Evolutionary conservation across 2,329 filamentous ascomycete genomes (phyloP).

Genomic region (Cercospora citrullina): DNA sequence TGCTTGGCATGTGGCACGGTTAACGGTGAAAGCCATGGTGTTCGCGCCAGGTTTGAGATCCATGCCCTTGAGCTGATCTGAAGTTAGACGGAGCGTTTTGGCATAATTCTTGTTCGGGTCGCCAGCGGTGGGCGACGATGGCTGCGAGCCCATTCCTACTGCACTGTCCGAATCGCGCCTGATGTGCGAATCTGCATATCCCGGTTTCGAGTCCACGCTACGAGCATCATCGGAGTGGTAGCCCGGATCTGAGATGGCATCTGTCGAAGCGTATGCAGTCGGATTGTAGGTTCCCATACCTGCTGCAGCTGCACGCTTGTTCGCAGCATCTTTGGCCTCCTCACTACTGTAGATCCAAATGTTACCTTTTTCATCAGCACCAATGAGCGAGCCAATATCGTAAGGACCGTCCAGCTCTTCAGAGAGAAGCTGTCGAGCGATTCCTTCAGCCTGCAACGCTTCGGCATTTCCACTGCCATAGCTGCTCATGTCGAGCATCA

Average conservation of each 20-base stretch:
- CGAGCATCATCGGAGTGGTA: slow-evolving; percentile 85
- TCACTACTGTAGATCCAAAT: slow-evolving; percentile 99
- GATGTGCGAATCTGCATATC: slow-evolving; percentile 52
- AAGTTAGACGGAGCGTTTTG: slow-evolving; percentile 92
- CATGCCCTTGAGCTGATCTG: slow-evolving; percentile 87
- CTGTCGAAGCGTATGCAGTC: slow-evolving; percentile 60
- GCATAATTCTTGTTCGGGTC: slow-evolving; percentile 87
- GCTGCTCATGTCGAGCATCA: slow-evolving; percentile 97
- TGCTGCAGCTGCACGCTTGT: slow-evolving; percentile 54
- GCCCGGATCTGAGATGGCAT: slow-evolving; percentile 87
- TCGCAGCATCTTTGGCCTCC: slow-evolving; percentile 87
- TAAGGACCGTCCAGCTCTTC: slow-evolving; percentile 94
- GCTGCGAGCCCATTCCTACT: slow-evolving; percentile 63
- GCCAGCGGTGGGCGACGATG: slow-evolving; percentile 55
- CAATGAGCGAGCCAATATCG: slow-evolving; percentile 92
- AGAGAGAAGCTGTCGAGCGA: slow-evolving; percentile 86
- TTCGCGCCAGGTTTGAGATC: slow-evolving; percentile 84
- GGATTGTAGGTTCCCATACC: slow-evolving; percentile 54
- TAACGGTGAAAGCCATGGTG: slow-evolving; percentile 93
- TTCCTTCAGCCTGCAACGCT: slow-evolving; percentile 84
- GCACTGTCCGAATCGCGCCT: slow-evolving; percentile 70
- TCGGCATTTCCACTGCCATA: slow-evolving; percentile 96
- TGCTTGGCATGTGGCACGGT: slow-evolving; percentile 86
- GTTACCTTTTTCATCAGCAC: slow-evolving; percentile 92
- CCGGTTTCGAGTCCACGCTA: slow-evolving; percentile 51